phyloP scores from a whole-genome alignment of 2,329 filamentous ascomycete species.

The Xylariaceae sp. region DNA sequence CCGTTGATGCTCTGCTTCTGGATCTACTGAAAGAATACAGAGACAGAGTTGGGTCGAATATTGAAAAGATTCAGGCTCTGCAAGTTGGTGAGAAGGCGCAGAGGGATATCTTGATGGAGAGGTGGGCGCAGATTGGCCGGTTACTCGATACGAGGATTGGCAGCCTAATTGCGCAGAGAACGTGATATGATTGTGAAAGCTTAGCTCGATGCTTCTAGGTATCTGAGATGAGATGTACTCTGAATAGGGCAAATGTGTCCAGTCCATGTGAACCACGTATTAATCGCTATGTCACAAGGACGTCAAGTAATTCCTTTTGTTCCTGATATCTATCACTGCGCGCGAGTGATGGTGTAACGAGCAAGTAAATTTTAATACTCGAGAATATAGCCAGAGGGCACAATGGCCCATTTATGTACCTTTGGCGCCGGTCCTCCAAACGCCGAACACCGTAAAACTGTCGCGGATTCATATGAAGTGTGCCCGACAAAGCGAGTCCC shows the following conservation, averaged over 20 bases:
- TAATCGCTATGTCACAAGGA: background rate
- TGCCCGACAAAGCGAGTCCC: too few species aligned
- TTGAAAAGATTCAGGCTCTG: background rate
- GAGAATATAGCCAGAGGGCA: background rate
- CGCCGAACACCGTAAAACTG: constrained; percentile 4
- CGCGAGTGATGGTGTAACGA: background rate
- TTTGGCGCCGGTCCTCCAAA: background rate
- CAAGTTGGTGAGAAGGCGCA: constrained; percentile 31
- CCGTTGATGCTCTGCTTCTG: constrained; percentile 36
- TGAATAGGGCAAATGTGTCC: background rate
- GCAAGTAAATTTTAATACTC: background rate
- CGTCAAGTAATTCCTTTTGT: background rate
- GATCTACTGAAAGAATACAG: constrained; percentile 41
- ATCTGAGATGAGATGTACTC: background rate
- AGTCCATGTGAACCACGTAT: background rate
- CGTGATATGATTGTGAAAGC: background rate
- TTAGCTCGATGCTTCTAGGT: background rate
- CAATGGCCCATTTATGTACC: background rate
- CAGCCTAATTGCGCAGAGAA: constrained; percentile 22
- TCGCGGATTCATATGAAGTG: too few species aligned
- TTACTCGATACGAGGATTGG: constrained; percentile 36
- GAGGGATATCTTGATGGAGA: constrained; percentile 33
- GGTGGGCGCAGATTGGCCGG: constrained; percentile 40
- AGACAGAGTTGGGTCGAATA: background rate
- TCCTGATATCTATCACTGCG: background rate